Percentiles rank a stretch among this genome's conserved stretches.
Conservation (phyloP, 768 basidiomycete genomes). For the Lentinula boryana region DNA sequence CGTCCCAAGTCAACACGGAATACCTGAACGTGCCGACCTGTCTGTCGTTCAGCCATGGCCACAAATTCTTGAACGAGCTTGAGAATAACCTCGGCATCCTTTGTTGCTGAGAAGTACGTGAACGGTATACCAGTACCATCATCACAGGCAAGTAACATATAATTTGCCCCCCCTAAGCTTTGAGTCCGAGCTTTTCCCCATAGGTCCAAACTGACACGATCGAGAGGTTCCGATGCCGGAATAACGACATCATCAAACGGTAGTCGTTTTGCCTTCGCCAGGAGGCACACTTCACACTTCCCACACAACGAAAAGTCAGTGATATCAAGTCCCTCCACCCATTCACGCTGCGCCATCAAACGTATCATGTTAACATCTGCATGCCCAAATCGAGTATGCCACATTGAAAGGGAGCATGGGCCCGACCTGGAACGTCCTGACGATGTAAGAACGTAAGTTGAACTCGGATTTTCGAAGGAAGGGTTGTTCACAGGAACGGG, state of each 20-base stretch:
- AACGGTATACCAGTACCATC: too few relatives aligned
- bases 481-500: not conserved
- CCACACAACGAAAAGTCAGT: not conserved
- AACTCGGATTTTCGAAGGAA: not conserved
- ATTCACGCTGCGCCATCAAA: not conserved
- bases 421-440: not conserved
- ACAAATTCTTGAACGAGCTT: not conserved
- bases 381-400: not conserved
- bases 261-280: not conserved
- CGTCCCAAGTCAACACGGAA: not conserved
- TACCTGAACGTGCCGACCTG: not conserved
- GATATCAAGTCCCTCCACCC: not conserved
- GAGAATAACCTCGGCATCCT: not conserved
- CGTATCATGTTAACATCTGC: not conserved
- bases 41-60: not conserved
- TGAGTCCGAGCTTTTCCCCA: not conserved
- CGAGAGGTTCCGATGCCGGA: not conserved
- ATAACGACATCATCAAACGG: conserved; percentile 6
- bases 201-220: not conserved
- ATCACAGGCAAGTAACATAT: not conserved
- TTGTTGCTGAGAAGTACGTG: not conserved
- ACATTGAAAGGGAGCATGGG: not conserved
- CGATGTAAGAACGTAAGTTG: not conserved
- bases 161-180: not conserved
- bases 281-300: not conserved